Base-by-base conservation (phyloP, 139 green algal genomes). In the Desmodesmus armatus region DNA sequence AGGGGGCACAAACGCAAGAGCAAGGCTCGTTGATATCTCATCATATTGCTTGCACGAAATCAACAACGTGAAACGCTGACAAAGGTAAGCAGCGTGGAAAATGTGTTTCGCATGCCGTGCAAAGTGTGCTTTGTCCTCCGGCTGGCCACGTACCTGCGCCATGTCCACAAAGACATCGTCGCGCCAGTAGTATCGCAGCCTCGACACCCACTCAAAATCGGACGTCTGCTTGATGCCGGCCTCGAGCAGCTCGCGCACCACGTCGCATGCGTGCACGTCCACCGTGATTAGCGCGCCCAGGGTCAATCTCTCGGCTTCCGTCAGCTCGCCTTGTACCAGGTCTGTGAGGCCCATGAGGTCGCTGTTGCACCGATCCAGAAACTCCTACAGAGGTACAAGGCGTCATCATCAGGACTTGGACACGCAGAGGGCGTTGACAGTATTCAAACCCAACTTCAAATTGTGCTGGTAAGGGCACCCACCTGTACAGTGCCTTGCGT, bases 101-200 rank as follows among this genome's bases (percentile, higher is more conserved):
- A n/a, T n/a, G n/a, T n/a, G n/a, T n/a, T n/a, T n/a, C n/a, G n/a
- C n/a, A n/a, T n/a, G n/a, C n/a, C n/a, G n/a, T n/a, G n/a, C n/a
- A n/a, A n/a, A n/a, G n/a, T n/a, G n/a, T n/a, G n/a, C n/a, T n/a
- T n/a, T n/a, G n/a, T n/a, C n/a, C n/a, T n/a, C n/a, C n/a, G n/a
- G n/a, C n/a, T n/a, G 51, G 51, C 51, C 19, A 7, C 33, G 76
- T 41, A 90, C 91, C 73, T 95, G 92, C 63, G 95, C 93, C 94
- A 97, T 97, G 81, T 96, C 93, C 49, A 96, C 93, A 27, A 67
- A 91, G 49, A 96, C 87, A 55, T 96, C 89, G 43, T 95, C 92
- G 25, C 93, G 85, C 94, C 94, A 97, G 89, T 97, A 97, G 91
- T 96, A 96, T 3, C 94, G 90, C 71, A 97, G 91, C 60, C 94